A percentile compares a stretch with the other conserved stretches of the same genome.
phyloP scores from a whole-genome alignment of 495 filamentous ascomycete genomes.

The Letharia columbiana region DNA sequence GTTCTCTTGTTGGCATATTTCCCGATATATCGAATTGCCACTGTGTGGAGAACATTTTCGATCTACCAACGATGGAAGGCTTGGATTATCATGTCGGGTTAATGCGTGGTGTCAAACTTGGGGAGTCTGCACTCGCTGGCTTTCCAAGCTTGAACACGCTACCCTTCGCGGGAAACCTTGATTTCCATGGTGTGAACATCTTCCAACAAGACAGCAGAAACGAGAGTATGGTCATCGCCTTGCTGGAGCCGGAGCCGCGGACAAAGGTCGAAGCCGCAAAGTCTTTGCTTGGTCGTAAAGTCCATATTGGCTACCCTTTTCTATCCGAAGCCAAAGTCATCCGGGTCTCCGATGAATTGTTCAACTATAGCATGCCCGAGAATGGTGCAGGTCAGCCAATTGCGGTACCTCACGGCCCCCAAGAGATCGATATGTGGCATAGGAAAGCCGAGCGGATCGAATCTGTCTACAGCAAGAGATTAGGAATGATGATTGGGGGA shows the following conservation, averaged over 20 bases:
- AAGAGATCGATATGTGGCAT: constrained; percentile 71
- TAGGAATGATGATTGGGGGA: constrained; percentile 77
- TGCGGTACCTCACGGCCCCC: constrained; percentile 60
- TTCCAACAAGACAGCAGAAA: constrained; percentile 96
- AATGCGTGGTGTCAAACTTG: constrained; percentile 78
- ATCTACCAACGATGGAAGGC: constrained; percentile 86
- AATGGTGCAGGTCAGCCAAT: constrained; percentile 52
- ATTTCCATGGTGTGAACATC: constrained; percentile 88
- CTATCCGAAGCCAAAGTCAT: constrained; percentile 86
- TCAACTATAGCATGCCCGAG: constrained; percentile 68
- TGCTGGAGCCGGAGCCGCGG: constrained; percentile 62
- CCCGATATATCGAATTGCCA: constrained; percentile 79
- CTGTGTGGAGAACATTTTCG: constrained; percentile 92
- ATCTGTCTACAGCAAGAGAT: constrained; percentile 74
- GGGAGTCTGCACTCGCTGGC: constrained; percentile 71
- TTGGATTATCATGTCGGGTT: constrained; percentile 78
- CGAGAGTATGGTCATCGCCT: constrained; percentile 87
- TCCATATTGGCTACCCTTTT: constrained; percentile 93
- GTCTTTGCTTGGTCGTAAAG: constrained; percentile 69
- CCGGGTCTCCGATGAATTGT: constrained; percentile 86
- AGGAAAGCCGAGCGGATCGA: constrained; percentile 81
- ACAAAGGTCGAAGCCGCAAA: constrained; percentile 65
- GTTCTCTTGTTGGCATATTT: constrained; percentile 82
- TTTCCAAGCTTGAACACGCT: constrained; percentile 85
- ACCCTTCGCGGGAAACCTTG: constrained; percentile 67